Evolutionary conservation across 1,139 yeast species (phyloP), one percentile per base, ranked within the genome.

Genomic region (Petasospora fabianii): DNA sequence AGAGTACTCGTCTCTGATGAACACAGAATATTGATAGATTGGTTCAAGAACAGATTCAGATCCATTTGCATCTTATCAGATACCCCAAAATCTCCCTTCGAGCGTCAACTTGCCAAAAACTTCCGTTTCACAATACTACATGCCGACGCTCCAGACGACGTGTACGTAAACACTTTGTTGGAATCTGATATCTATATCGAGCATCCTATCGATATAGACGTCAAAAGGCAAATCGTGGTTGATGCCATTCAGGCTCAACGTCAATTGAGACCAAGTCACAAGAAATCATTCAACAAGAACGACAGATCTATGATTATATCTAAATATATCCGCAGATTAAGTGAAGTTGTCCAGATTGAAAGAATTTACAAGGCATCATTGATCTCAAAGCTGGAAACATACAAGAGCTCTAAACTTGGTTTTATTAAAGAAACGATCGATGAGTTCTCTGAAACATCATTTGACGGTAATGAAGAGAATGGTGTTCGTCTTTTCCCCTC

Each of bases 21-120:
- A 42, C 77, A 79, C 53, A 65, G 86, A 26, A 75, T 81, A 16
- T 62, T 80, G 41, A 70, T 78, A 22, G 88, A 81, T 55, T 81
- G 77, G 69, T 58, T 66, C 32, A 80, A 79, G 54, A 81, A 81
- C 61, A 75, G 77, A 57, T 81, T 80, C 54, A 64, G 90, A 36
- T 65, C 84, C 2, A 56, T 72, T 51, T 72, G 84, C 51, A 68
- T 81, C 6, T 57, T 81, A 22, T 62, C 77, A 6, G 76, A 64
- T 18, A 47, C 47, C 5, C 84, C 86, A 6, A 57, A 43, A 7
- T 37, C 44, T n/a, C 14, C 54, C 45, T 21, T 39, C 47, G 40
- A 26, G 42, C 44, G 21, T 30, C n/a, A 58, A 48, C 46, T 62
- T 38, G 56, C 55, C 12, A 60, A 58, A 17, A 53, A 64, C 20